Evolutionary conservation across 148 eudicot genomes (phyloP).

Genomic region (Diospyros lotus): DNA sequence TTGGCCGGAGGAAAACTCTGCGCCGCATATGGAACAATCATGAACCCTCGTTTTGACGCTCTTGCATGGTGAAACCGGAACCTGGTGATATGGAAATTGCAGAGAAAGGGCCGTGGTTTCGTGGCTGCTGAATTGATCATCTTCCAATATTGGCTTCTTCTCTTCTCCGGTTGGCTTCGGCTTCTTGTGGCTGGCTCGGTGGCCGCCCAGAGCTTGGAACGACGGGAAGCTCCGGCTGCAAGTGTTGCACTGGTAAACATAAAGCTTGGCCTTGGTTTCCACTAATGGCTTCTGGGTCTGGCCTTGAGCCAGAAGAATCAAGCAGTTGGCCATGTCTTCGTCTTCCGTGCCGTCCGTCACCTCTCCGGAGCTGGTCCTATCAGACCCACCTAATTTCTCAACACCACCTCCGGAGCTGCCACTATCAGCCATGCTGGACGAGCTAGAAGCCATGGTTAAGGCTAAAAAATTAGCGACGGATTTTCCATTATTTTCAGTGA

Average conservation of each 20-base stretch:
- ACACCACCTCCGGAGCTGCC: slow-evolving; percentile 7
- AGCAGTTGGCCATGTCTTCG: slow-evolving; percentile 73
- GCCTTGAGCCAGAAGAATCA: slow-evolving; percentile 76
- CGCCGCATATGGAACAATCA: slow-evolving; percentile 43
- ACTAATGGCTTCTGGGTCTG: background rate
- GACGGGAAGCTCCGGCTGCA: slow-evolving; percentile 38
- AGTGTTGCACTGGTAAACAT: slow-evolving; percentile 46
- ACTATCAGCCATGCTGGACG: slow-evolving; percentile 22
- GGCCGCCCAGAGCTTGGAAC: slow-evolving; percentile 55
- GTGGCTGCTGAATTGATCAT: background rate
- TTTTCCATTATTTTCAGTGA: no score
- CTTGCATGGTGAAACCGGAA: background rate
- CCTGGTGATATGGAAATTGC: slow-evolving; percentile 22
- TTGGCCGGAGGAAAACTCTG: slow-evolving; percentile 45
- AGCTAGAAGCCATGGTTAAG: slow-evolving; percentile 35
- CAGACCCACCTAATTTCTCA: slow-evolving; percentile 3
- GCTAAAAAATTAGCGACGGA: background rate
- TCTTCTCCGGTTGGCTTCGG: slow-evolving; percentile 21
- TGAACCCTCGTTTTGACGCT: slow-evolving; percentile 26
- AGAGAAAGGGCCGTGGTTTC: slow-evolving; percentile 36
- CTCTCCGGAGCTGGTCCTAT: background rate
- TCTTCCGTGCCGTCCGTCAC: slow-evolving; percentile 27
- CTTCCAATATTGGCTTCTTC: background rate
- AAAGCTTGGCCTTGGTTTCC: slow-evolving; percentile 2
- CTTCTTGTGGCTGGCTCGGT: slow-evolving; percentile 51